Percentiles rank a stretch among this genome's conserved stretches.
Conservation (phyloP, 2,329 filamentous ascomycete genomes). For the Aspergillus ustus region DNA sequence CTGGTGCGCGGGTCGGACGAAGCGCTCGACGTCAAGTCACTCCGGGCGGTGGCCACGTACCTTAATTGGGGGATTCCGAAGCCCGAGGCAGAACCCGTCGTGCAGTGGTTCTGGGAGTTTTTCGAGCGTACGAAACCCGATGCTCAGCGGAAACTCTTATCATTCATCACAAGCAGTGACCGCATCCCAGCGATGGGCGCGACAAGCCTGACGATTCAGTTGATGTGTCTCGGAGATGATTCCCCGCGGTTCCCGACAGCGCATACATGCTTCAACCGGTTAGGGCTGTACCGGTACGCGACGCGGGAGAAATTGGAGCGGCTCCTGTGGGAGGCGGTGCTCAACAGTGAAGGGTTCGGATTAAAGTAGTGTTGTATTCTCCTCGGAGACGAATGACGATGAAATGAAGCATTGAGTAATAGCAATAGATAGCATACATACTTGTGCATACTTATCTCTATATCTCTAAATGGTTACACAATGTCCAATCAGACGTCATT, state of each 20-base stretch:
- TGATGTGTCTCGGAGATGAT: conserved; percentile 77
- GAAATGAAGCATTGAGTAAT: conserved; percentile 5
- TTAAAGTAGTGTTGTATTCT: conserved; percentile 59
- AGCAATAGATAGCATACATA: not conserved
- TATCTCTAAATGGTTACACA: not conserved
- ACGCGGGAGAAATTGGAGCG: conserved; percentile 69
- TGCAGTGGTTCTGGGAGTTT: conserved; percentile 88
- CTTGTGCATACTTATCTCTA: not conserved
- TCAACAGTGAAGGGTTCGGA: conserved; percentile 89
- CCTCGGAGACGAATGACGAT: conserved; percentile 4
- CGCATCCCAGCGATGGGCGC: conserved; percentile 87
- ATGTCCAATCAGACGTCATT: not conserved
- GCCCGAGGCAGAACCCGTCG: conserved; percentile 66
- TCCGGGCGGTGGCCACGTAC: conserved; percentile 78
- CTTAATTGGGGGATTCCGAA: conserved; percentile 71
- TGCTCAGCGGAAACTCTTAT: conserved; percentile 77
- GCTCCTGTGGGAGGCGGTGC: conserved; percentile 83
- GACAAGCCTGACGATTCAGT: conserved; percentile 74
- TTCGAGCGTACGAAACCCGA: conserved; percentile 68
- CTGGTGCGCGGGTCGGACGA: conserved; percentile 85
- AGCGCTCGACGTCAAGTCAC: conserved; percentile 73
- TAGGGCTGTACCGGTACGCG: conserved; percentile 75
- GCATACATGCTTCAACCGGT: conserved; percentile 86
- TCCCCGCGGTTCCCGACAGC: conserved; percentile 78
- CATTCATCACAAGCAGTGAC: conserved; percentile 89